These are phyloP conservation scores for Lactarius vividus DNA, from an alignment of 768 basidiomycete species.

Conservation along the genomic window DNA sequence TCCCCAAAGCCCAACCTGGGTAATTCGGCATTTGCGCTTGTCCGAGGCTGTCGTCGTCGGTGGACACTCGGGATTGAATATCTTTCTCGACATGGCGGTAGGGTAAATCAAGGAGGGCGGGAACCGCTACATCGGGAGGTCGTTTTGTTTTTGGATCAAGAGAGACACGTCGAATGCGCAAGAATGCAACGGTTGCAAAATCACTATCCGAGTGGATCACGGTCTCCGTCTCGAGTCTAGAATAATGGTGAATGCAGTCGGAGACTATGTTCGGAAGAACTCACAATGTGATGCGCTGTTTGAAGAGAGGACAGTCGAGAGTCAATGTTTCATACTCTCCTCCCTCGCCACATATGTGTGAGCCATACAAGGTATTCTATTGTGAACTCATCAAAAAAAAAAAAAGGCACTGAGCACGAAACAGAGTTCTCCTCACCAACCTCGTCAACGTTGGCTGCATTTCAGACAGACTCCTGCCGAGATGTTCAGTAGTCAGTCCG, in stretches of 20 bases:
- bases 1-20: constrained; percentile 21
- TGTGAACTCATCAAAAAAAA: background rate
- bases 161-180: constrained; percentile 69
- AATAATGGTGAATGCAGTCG: constrained; percentile 8
- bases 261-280: constrained; percentile 29
- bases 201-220: constrained; percentile 78
- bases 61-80: background rate
- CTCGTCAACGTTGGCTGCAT: constrained; percentile 72
- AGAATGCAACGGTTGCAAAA: constrained; percentile 88
- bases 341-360: constrained; percentile 95
- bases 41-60: background rate
- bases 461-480: constrained; percentile 69
- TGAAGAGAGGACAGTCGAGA: constrained; percentile 86
- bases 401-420: too few species aligned
- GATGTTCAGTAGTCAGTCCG: constrained; percentile 72
- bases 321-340: constrained; percentile 98
- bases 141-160: constrained; percentile 52
- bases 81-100: constrained; percentile 31
- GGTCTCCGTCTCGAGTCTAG: constrained; percentile 60
- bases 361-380: constrained; percentile 79
- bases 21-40: background rate
- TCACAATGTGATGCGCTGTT: constrained; percentile 67
- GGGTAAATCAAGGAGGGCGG: constrained; percentile 51
- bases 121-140: constrained; percentile 37
- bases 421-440: constrained; percentile 49